Base-by-base conservation (phyloP, 768 basidiomycete genomes). In the Stropharia rugosoannulata region DNA sequence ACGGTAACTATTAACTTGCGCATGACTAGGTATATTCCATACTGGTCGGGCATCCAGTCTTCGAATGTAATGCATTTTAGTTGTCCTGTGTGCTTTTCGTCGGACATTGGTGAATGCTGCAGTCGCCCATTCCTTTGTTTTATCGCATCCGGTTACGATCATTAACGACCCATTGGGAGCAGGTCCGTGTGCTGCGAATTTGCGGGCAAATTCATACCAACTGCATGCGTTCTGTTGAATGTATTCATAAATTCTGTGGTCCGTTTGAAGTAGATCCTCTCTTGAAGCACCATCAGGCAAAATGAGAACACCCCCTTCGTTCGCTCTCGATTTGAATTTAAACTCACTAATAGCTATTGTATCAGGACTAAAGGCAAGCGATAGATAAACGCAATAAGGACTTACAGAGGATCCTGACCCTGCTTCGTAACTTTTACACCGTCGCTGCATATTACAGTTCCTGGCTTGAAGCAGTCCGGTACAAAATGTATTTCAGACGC, bases 221-320 rank as follows among this genome's bases (percentile, higher is more conserved):
- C 44, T n/a, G 25, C n/a, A 22, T 2, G 46, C 46, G 44, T 55
- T 10, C 15, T 40, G 12, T 18, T 49, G 35, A 10, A 55, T 38
- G 35, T 59, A 59, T 27, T 59, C 53, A 22, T 37, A 25, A 10
- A 59, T 16, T 13, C 53, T 38, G 22, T 22, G 22, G n/a, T 22
- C 2, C 11, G 52, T 50, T 11, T 37, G 45, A 3, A 39, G 15
- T 7, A 59, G 37, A 48, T 62, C 61, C 37, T 62, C 58, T 16
- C 61, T 55, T 32, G 58, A 49, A 36, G 58, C 61, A 42, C 58
- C 61, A 4, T 44, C 32, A 10, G 61, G 61, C 22, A 62, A 44
- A 22, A 62, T 40, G 5, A 59, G 37, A 39, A 16, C 38, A 3
- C 38, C 38, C 16, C 38, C 38, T 39, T 39, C 38, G 12, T 39